Base-by-base conservation (phyloP, 225 moss, liverwort and hornwort genomes). In the Pseudisothecium myosuroides region DNA sequence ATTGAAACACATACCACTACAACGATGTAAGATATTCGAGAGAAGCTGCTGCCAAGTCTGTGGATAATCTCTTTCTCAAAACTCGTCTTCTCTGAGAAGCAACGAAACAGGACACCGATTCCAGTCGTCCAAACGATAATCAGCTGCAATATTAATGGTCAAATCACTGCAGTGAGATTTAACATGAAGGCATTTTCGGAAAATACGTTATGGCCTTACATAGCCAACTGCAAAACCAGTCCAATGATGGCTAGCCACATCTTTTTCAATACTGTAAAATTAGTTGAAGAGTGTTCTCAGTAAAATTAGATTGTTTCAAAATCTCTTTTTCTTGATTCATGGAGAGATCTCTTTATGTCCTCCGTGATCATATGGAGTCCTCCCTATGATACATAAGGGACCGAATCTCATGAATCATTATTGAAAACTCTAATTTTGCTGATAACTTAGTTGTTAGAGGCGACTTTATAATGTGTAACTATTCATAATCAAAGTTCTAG, bases 11-110 rank as follows among this genome's bases (percentile, higher is more conserved):
- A 78, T 88, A 98, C 98, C 95, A 98, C 94, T 78, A 96, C 96
- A 76, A 95, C 85, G 84, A 96, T 92, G 86, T 95, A 98, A 28
- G 98, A 93, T 56, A 92, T 90, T 89, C 96, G 95, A 88, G 98
- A 96, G 91, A 98, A 98, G 90, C 98, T 96, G 92, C 98, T 96
- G 76, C 98, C 98, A 87, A 98, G 89, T 81, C 95, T 95, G 80
- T 94, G 91, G 72, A 89, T 91, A 45, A 98, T 96, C 89, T 98
- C 98, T 84, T 95, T 91, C 82, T 98, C 95, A 89, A 98, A 98
- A 75, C 89, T 89, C 62, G 90, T 92, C 89, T 91, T 95, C 19
- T 96, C 92, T 47, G 94, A 90, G 81, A 98, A 98, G 91, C 96
- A 98, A 49, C 98, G 96, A 74, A 94, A 94, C 20, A 98, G 90